Percentiles rank a stretch among this genome's conserved stretches.
phyloP scores from a whole-genome alignment of 768 basidiomycete species.

The Trichaptum fuscoviolaceum region DNA sequence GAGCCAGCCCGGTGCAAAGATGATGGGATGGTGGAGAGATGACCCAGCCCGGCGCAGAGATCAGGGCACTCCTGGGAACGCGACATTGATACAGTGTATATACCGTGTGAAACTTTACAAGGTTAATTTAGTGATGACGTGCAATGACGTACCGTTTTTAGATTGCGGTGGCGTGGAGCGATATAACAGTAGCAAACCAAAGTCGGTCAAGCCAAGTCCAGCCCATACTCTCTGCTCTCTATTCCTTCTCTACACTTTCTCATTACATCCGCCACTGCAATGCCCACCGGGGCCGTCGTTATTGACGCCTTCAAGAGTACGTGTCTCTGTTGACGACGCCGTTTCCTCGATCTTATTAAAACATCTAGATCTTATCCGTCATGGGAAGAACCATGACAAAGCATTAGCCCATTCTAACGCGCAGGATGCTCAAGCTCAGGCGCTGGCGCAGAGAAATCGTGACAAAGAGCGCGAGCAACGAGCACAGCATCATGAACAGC shows the following conservation, averaged over 20 bases:
- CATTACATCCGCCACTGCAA: constrained; percentile 25
- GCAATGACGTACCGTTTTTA: not conserved
- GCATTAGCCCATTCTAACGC: not conserved
- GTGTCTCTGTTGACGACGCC: constrained; percentile 20
- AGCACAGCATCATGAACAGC: constrained; percentile 19
- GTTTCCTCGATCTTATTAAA: not conserved
- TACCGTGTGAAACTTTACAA: not conserved
- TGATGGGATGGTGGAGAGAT: not conserved
- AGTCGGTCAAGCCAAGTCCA: not conserved
- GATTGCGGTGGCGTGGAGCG: constrained; percentile 1
- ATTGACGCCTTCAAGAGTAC: constrained; percentile 88
- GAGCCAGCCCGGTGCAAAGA: not conserved
- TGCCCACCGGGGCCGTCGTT: constrained; percentile 59
- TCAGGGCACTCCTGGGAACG: not conserved
- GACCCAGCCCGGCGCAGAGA: not conserved
- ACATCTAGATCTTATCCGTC: constrained; percentile 43
- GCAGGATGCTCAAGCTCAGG: constrained; percentile 18
- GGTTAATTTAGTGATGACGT: constrained; percentile 1
- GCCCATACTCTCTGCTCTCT: constrained; percentile 39
- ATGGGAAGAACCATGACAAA: constrained; percentile 42
- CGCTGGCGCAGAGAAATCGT: constrained; percentile 25
- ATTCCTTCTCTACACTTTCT: constrained; percentile 58
- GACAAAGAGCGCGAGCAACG: constrained; percentile 27
- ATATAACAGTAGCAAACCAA: not conserved
- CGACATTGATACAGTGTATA: not conserved